A percentile compares a stretch with the other conserved stretches of the same genome.
phyloP scores from a whole-genome alignment of 768 basidiomycete species.

The Lactifluus piperatus region DNA sequence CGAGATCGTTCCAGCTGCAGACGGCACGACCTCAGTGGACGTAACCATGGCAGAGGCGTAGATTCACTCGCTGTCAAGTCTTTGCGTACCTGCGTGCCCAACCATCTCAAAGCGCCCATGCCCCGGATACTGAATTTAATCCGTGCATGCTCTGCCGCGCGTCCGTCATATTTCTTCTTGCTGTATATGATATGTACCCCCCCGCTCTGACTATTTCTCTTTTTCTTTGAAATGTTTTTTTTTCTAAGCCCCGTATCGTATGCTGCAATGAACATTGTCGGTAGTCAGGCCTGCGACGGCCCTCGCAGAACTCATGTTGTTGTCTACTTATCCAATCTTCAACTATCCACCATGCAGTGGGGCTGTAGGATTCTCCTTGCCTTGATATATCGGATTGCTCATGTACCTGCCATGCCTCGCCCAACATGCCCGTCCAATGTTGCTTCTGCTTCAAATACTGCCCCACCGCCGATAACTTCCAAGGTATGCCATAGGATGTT shows the following conservation, averaged over 20 bases:
- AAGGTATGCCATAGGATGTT: too few species aligned
- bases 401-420: too few species aligned
- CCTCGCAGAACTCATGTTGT: not conserved
- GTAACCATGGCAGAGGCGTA: conserved; percentile 15
- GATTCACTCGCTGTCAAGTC: not conserved
- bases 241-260: not conserved
- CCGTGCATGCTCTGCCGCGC: conserved; percentile 5
- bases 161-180: conserved; percentile 10
- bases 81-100: not conserved
- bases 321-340: conserved; percentile 1
- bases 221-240: not conserved
- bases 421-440: too few species aligned
- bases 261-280: conserved; percentile 8
- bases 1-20: conserved; percentile 4
- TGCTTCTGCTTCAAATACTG: too few species aligned
- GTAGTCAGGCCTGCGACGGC: not conserved
- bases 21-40: conserved; percentile 16
- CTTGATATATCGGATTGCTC: not conserved
- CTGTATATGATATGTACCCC: conserved; percentile 15
- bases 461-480: too few species aligned
- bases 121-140: conserved; percentile 2
- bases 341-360: not conserved
- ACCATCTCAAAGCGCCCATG: not conserved
- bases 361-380: not conserved
- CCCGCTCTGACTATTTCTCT: not conserved